These are phyloP conservation scores for Coemansia sp. DNA, from an alignment of 192 early-diverging fungal species.

Conservation along the genomic window DNA sequence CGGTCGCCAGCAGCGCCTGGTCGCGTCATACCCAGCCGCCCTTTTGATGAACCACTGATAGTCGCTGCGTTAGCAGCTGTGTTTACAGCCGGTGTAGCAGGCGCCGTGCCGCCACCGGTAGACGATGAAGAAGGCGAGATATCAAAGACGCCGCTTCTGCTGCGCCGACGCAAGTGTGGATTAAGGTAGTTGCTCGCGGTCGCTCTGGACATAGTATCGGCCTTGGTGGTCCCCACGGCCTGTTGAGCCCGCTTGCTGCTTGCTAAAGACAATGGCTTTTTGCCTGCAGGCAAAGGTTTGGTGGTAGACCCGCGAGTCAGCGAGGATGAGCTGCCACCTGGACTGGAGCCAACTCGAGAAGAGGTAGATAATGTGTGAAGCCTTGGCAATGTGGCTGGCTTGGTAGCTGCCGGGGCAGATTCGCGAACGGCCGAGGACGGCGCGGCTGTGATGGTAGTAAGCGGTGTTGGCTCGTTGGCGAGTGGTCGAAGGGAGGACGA, in stretches of 20 bases:
- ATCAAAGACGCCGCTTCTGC: conserved; percentile 49
- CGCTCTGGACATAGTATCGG: conserved; percentile 44
- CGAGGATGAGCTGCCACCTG: not conserved
- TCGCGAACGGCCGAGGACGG: not conserved
- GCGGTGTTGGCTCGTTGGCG: not conserved
- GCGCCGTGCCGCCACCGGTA: conserved; percentile 4
- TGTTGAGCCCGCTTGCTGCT: conserved; percentile 8
- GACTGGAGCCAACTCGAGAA: not conserved
- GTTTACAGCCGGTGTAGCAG: not conserved
- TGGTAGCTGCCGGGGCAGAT: not conserved
- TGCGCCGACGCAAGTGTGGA: conserved; percentile 43
- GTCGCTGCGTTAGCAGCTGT: conserved; percentile 29
- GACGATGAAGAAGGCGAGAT: conserved; percentile 13
- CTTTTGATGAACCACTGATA: conserved; percentile 37
- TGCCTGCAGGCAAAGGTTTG: not conserved
- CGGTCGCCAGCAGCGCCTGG: conserved; percentile 20
- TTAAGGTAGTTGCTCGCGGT: conserved; percentile 52
- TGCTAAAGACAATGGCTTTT: not conserved
- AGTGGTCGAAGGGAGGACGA: not conserved
- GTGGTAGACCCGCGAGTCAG: conserved; percentile 2
- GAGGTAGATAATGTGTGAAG: not conserved
- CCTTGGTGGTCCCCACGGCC: conserved; percentile 7
- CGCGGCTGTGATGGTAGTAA: not conserved
- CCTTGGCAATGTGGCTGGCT: not conserved
- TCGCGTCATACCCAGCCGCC: conserved; percentile 11